Percentiles rank a stretch among this genome's conserved stretches.
Conservation (phyloP, 176 grass and related monocot genomes). For the Chloris gayana region DNA sequence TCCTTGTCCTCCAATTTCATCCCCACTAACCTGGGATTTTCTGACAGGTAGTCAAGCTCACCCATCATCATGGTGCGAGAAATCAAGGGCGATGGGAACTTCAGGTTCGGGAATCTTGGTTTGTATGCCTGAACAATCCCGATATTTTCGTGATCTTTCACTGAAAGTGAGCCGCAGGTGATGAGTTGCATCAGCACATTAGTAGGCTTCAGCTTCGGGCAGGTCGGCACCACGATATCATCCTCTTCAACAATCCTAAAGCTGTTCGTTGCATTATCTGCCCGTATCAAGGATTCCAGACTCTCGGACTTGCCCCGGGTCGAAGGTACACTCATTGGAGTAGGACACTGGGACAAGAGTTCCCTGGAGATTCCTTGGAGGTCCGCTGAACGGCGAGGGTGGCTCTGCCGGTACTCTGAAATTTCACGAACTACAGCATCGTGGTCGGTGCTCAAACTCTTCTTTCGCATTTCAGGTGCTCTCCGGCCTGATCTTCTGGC, state of each 20-base stretch:
- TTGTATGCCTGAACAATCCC: slow-evolving; percentile 63
- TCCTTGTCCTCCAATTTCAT: slow-evolving; percentile 80
- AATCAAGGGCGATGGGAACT: slow-evolving; percentile 65
- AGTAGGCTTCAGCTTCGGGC: slow-evolving; percentile 61
- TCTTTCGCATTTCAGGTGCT: slow-evolving; percentile 35
- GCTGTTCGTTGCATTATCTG: slow-evolving; percentile 50
- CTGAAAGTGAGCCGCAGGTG: slow-evolving; percentile 81
- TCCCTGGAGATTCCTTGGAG: slow-evolving; percentile 39
- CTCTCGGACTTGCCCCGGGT: slow-evolving; percentile 63
- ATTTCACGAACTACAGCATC: slow-evolving; percentile 43
- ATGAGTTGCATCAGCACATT: slow-evolving; percentile 92
- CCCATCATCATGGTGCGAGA: slow-evolving; percentile 66
- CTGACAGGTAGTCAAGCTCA: slow-evolving; percentile 67
- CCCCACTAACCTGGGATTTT: slow-evolving; percentile 57
- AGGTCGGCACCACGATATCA: slow-evolving; percentile 59
- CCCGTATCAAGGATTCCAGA: slow-evolving; percentile 79
- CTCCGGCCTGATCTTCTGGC: slow-evolving; percentile 21
- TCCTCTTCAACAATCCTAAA: slow-evolving; percentile 77
- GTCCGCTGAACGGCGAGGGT: slow-evolving; percentile 36
- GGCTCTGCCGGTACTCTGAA: slow-evolving; percentile 32
- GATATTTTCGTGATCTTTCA: slow-evolving; percentile 64
- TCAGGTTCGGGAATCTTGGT: slow-evolving; percentile 68
- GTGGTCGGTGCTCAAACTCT: slow-evolving; percentile 50
- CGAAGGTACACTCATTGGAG: slow-evolving; percentile 44
- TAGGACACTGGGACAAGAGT: slow-evolving; percentile 42